Conservation (phyloP, 2,329 filamentous ascomycete genomes). For the Colletotrichum musicola region DNA sequence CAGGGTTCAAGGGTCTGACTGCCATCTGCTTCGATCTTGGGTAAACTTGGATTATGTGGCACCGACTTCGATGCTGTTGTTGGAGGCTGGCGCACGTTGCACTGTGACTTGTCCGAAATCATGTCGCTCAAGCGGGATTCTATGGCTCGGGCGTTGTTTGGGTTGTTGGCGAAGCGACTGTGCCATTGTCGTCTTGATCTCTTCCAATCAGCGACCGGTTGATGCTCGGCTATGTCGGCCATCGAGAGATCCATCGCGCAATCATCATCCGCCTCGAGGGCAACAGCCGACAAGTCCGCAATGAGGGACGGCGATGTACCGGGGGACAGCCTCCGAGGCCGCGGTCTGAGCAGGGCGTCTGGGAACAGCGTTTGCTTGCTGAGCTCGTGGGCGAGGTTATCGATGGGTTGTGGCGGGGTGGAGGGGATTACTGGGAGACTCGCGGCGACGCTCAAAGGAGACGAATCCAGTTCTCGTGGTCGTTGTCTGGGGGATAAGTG, state of each 20-base stretch:
- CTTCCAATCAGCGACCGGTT: slow-evolving; percentile 34
- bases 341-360: slow-evolving; percentile 1
- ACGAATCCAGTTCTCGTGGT: slow-evolving; percentile 11
- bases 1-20: neutral
- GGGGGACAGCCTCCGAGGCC: neutral
- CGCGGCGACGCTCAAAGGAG: neutral
- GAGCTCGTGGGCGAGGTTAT: slow-evolving; percentile 29
- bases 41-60: neutral
- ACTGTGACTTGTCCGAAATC: slow-evolving; percentile 25
- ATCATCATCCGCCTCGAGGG: slow-evolving; percentile 35
- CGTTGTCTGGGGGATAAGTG: slow-evolving; percentile 29
- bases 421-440: neutral
- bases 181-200: slow-evolving; percentile 31
- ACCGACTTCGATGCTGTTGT: neutral
- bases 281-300: slow-evolving; percentile 8
- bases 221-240: slow-evolving; percentile 20
- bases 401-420: slow-evolving; percentile 22
- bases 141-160: slow-evolving; percentile 26
- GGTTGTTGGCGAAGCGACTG: slow-evolving; percentile 32
- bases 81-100: slow-evolving; percentile 11
- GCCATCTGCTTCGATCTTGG: slow-evolving; percentile 18
- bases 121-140: slow-evolving; percentile 28
- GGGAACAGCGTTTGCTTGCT: slow-evolving; percentile 31
- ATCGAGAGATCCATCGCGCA: slow-evolving; percentile 24
- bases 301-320: slow-evolving; percentile 4